Base-by-base conservation (phyloP, 495 filamentous ascomycete species). In the Penicillium waksmanii region DNA sequence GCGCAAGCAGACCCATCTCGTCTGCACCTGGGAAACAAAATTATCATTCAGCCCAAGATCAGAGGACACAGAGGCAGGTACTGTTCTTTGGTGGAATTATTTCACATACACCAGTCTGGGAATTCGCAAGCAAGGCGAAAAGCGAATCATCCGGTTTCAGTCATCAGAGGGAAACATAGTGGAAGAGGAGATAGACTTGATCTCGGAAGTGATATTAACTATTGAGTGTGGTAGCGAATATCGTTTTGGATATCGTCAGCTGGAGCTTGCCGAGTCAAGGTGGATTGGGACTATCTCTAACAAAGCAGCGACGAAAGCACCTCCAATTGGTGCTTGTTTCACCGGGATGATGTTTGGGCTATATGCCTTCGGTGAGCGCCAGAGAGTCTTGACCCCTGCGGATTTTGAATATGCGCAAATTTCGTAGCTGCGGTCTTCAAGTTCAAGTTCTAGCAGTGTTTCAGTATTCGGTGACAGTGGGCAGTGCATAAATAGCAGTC, bases 331-430 rank as follows among this genome's bases (percentile, higher is more conserved):
- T 0, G 70, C 67, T 0, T 53, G 63, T 2, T 79, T 80, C 51
- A 74, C 72, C 17, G 77, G 77, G 10, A 70, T 77, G 68, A 77
- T 80, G 77, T 56, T 79, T 35, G 77, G 78, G 1, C 11, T 80
- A 18, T 81, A 81, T 65, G 60, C 73, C n/a, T 77, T 77, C 67
- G 77, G 76, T 12, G 73, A 78, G 36, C 60, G 67, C 0, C 74
- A 80, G 36, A 56, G 66, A n/a, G 74, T 71, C 40, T 57, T 75
- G 40, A 62, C 54, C 17, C 75, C 78, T 8, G 78, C 77, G 2
- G 78, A 80, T 50, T 80, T 81, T 63, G 55, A 54, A 19, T 74
- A 77, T 66, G 74, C 66, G 9, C 59, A 62, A n/a, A 62, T 73
- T 46, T 44, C n/a, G 4, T 40, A 25, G 43, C 58, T 62, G 17